phyloP scores from a whole-genome alignment of 768 basidiomycete species.

The Phanerodontia chrysosporium region DNA sequence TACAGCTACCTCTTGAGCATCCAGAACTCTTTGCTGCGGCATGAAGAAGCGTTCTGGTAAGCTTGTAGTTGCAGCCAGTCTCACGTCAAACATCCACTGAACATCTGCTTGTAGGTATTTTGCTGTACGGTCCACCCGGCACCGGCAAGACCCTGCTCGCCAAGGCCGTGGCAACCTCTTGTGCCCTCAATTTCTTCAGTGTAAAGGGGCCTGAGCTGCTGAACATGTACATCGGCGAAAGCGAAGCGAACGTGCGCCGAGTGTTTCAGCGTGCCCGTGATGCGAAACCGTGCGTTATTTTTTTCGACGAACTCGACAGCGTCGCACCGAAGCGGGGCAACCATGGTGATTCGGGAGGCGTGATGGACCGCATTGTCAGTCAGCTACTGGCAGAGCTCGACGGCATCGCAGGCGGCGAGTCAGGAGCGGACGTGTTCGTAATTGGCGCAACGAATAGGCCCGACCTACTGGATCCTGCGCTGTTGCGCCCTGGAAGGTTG shows the following conservation, averaged over 20 bases:
- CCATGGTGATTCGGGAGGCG: conserved; percentile 94
- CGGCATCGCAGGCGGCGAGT: conserved; percentile 68
- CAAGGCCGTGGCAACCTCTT: conserved; percentile 94
- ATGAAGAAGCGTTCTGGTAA: conserved; percentile 93
- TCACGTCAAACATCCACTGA: background rate
- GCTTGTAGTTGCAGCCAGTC: background rate
- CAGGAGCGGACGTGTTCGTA: conserved; percentile 79
- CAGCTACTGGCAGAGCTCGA: conserved; percentile 92
- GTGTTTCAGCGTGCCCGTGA: conserved; percentile 90
- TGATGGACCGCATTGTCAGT: conserved; percentile 97
- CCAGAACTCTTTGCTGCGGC: conserved; percentile 86
- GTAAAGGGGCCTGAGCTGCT: conserved; percentile 93
- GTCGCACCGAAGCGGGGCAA: conserved; percentile 93
- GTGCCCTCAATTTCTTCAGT: conserved; percentile 94
- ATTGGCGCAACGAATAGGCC: conserved; percentile 96
- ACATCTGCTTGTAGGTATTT: conserved; percentile 51
- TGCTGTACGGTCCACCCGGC: conserved; percentile 92
- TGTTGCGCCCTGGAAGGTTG: conserved; percentile 84
- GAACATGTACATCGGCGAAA: conserved; percentile 99
- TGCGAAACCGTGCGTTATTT: conserved; percentile 91
- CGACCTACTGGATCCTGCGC: conserved; percentile 84
- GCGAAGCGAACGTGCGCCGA: conserved; percentile 92
- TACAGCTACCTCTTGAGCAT: conserved; percentile 86
- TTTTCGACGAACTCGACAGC: conserved; percentile 95
- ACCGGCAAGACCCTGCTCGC: conserved; percentile 95